Evolutionary conservation across 805 yeast species (phyloP), one percentile per base, ranked within the genome.

Genomic region (Candida qinlingensis): DNA sequence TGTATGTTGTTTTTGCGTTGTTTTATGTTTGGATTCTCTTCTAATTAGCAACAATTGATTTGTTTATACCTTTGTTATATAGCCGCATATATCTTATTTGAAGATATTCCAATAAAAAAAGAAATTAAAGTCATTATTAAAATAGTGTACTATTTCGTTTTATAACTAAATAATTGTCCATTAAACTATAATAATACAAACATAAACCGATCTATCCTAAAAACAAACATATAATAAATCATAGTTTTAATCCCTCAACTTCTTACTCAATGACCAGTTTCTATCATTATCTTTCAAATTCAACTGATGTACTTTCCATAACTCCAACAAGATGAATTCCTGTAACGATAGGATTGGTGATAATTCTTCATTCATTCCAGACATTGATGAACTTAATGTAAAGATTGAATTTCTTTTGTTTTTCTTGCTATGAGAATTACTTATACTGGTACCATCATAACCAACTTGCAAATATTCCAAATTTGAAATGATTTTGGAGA

Each of bases 251-350:
- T 45, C 39, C 34, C 38, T 54, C 28, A 56, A 28, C 37, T 9
- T 37, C 58, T 86, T 77, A 67, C 91, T 85, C 61, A 84, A 68
- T 47, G 81, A 76, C 85, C 91, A 85, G 5, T 83, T 80, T 54
- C 94, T 71, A 55, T 86, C 91, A 39, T 75, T 79, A 49, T 83
- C 85, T 37, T 73, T 68, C 49, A 73, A 64, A 61, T 81, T 81
- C 49, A 81, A 67, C 54, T 79, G 85, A 50, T 79, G 72, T 11
- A 84, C 82, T 53, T 83, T 78, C 88, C 90, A 81, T 30, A 85
- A 71, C 58, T 86, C 92, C 39, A 81, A 66, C 41, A 87, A 61
- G 9, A 85, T 75, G 54, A 83, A 74, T 58, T 86, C 71, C 56
- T 71, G 74, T 31, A 72, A 49, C 11, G 63, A 55, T 27, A 68